These are phyloP conservation scores for Pseudognaphalium luteoalbum DNA, from an alignment of 129 eudicot genomes.

Conservation along the genomic window DNA sequence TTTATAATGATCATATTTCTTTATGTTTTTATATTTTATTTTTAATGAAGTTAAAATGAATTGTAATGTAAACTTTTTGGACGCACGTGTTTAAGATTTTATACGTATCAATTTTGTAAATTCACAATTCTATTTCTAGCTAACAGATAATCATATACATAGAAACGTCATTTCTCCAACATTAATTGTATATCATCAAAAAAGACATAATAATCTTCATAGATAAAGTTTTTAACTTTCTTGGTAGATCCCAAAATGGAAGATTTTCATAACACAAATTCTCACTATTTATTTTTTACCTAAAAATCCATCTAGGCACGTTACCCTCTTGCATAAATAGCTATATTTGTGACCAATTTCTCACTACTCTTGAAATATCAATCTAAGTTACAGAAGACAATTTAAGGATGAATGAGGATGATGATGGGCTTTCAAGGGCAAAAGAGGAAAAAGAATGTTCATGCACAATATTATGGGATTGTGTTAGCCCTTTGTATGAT, in stretches of 20 bases:
- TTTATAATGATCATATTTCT: no score
- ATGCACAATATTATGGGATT: conserved; percentile 28
- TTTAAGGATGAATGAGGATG: conserved; percentile 17
- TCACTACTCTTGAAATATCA: background rate
- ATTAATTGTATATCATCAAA: background rate
- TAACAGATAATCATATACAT: background rate
- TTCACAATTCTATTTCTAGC: background rate
- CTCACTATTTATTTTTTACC: background rate
- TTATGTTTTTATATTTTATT: no score
- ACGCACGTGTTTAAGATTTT: background rate
- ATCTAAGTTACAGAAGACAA: background rate
- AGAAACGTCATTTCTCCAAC: background rate
- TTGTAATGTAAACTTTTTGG: background rate
- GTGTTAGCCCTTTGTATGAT: conserved; percentile 36
- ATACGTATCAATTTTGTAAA: background rate
- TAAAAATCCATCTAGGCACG: background rate
- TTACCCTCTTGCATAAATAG: conserved; percentile 23
- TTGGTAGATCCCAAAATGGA: conserved; percentile 2
- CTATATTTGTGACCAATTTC: background rate
- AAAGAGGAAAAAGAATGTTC: conserved; percentile 24
- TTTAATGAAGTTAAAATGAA: background rate
- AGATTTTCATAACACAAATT: background rate
- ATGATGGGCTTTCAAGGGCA: conserved; percentile 13
- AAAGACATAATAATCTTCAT: background rate
- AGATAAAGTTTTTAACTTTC: background rate